Percentiles rank a stretch among this genome's conserved stretches.
These are phyloP conservation scores for Paraconiothyrium brasiliense DNA, from an alignment of 2,329 filamentous ascomycete genomes.

Conservation along the genomic window DNA sequence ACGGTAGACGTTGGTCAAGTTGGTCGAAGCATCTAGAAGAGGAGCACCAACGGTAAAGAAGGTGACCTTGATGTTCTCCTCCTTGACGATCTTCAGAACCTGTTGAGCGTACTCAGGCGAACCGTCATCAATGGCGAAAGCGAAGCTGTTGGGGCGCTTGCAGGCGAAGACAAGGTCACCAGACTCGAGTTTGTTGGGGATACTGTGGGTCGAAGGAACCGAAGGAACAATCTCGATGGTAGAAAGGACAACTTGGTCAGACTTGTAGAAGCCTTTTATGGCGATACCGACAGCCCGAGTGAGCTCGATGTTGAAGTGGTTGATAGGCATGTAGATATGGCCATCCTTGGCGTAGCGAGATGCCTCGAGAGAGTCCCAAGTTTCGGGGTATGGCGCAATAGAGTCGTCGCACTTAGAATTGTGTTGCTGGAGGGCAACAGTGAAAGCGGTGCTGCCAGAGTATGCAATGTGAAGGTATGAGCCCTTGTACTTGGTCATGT, in stretches of 20 bases:
- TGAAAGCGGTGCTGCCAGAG: constrained; percentile 69
- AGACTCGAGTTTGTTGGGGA: constrained; percentile 69
- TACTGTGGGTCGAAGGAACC: constrained; percentile 60
- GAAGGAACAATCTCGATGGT: constrained; percentile 69
- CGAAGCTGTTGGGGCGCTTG: constrained; percentile 74
- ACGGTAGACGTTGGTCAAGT: constrained; percentile 70
- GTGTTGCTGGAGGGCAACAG: constrained; percentile 72
- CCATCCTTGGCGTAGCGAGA: constrained; percentile 64
- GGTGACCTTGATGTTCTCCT: constrained; percentile 71
- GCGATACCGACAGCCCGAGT: constrained; percentile 66
- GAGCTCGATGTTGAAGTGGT: constrained; percentile 71
- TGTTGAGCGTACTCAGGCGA: constrained; percentile 66
- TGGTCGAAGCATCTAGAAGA: constrained; percentile 66
- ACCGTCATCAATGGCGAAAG: constrained; percentile 77
- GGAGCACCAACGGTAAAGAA: constrained; percentile 76
- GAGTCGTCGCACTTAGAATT: constrained; percentile 67
- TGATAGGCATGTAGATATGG: constrained; percentile 73
- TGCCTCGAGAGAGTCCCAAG: constrained; percentile 74
- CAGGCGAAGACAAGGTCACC: constrained; percentile 71
- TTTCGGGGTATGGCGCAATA: constrained; percentile 70
- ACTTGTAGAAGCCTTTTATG: constrained; percentile 71
- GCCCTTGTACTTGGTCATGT: constrained; percentile 63
- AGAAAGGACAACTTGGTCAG: constrained; percentile 60
- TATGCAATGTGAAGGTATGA: constrained; percentile 73
- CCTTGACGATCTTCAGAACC: constrained; percentile 69